Base-by-base conservation (phyloP, 1,284 basidiomycete genomes). In the Ceratobasidium sp. region DNA sequence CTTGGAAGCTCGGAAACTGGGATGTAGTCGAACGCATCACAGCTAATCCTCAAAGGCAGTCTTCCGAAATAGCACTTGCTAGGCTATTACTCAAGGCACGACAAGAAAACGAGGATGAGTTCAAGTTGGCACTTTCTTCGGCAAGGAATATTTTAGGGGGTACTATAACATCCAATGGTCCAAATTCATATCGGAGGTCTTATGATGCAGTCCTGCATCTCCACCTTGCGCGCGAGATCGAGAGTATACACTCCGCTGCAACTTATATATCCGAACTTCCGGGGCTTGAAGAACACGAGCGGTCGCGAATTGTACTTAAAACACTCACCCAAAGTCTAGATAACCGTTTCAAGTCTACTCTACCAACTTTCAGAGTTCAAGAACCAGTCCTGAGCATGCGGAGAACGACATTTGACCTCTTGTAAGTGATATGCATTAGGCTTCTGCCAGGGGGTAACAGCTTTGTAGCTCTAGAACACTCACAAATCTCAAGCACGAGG, bases 1-100 rank as follows among this genome's bases (percentile, higher is more conserved):
- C 94, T 0, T 97, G 96, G 89, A 97, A 97, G 84, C 90, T 95
- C 23, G 93, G 95, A 8, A 94, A 97, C 76, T 98, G 97, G 96
- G 85, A 88, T 9, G 91, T 92, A 59, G 91, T 98, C 26, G 83
- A 88, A 72, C 79, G 81, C 4, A 83, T 92, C 41, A 85, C 91
- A 41, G 81, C 85, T n/a, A 81, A 82, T 32, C 82, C 84, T 28
- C 81, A 85, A 61, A 78, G 81, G 41, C 83, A 85, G 43, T 84
- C 85, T 0, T 83, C 94, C 0, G 87, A 92, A 46, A 85, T 92
- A 45, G 88, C 92, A 21, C 90, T 97, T 73, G 96, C 92, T 2
- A 87, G 90, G 30, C 88, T 96, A 16, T 85, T 99, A 34, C 83
- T 97, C 12, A 89, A 94, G 0, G 90, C 98, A 83, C 88, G 90